Evolutionary conservation across 495 filamentous ascomycete genomes (phyloP), one percentile per base, ranked within the genome.

Genomic region (Annulohypoxylon nitens): DNA sequence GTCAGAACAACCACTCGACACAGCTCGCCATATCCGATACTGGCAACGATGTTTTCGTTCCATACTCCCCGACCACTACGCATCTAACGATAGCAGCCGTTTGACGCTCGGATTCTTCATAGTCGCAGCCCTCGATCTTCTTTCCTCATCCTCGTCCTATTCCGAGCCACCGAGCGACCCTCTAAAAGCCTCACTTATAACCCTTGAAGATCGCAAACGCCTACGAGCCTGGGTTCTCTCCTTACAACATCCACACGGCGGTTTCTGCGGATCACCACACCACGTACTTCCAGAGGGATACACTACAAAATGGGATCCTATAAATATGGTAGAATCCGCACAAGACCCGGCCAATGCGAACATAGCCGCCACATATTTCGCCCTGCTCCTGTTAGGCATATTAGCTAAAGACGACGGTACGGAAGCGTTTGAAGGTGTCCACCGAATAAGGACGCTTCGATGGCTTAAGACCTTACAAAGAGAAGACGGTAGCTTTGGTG

Each of bases 81-180:
- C 90, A 47, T 86, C 88, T 76, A 95, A 91, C 78, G 96, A 99
- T 81, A 92, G 92, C 61, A 94, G 92, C 79, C 94, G 96, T 71
- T 91, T 98, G 80, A 91, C 90, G 1, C 88, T 98, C 18, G 93
- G 91, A 65, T 97, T 90, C 82, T 97, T 99, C 83, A 92, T 91
- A 58, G 61, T 85, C 61, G 83, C 81, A 37, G 82, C 83, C 37
- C 78, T 85, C 76, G 76, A 78, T 70, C 78, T 86, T 34, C 81
- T 86, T 12, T 81, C 83, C 10, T 77, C 78, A 1, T n/a, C 75
- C 7, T 58, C 74, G 0, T 45, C 67, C 34, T 66, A 67, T 64
- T 59, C 67, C 7, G 61, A 74, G 18, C 71, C 71, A 7, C 59
- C 75, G 18, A 51, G 72, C 3, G 63, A 75, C 9, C 66, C 66